Evolutionary conservation across 306 rosid species (phyloP).

Genomic region (Vicia sativa): DNA sequence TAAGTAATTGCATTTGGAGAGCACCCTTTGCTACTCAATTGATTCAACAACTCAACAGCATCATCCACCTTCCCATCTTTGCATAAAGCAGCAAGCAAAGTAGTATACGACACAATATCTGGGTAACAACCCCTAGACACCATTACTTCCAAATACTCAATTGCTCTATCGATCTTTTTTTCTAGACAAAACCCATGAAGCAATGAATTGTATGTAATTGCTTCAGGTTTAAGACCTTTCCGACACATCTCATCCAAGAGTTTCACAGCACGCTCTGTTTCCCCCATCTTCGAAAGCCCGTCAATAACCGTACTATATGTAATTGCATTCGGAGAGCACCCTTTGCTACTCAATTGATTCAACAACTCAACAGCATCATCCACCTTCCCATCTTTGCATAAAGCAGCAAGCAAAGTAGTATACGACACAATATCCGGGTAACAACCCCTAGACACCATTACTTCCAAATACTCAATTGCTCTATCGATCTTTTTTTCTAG

Average conservation of each 20-base stretch:
- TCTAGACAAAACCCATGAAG: no score
- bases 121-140: no score
- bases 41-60: no score
- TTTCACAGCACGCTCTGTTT: constrained; percentile 62
- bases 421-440: constrained; percentile 95
- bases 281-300: constrained; percentile 85
- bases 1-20: no score
- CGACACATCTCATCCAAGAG: constrained; percentile 80
- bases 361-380: constrained; percentile 83
- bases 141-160: no score
- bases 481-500: constrained; percentile 87
- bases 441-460: constrained; percentile 90
- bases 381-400: constrained; percentile 95
- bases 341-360: constrained; percentile 77
- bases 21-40: no score
- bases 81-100: no score
- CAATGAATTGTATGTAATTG: no score
- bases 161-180: no score
- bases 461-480: constrained; percentile 78
- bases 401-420: constrained; percentile 83
- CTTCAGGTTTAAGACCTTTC: constrained; percentile 82
- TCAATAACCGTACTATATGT: constrained; percentile 88
- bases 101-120: no score
- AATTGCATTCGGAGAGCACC: constrained; percentile 85
- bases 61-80: no score